These are phyloP conservation scores for Bruguiera hainesii DNA, from an alignment of 441 rosid species.

Conservation along the genomic window DNA sequence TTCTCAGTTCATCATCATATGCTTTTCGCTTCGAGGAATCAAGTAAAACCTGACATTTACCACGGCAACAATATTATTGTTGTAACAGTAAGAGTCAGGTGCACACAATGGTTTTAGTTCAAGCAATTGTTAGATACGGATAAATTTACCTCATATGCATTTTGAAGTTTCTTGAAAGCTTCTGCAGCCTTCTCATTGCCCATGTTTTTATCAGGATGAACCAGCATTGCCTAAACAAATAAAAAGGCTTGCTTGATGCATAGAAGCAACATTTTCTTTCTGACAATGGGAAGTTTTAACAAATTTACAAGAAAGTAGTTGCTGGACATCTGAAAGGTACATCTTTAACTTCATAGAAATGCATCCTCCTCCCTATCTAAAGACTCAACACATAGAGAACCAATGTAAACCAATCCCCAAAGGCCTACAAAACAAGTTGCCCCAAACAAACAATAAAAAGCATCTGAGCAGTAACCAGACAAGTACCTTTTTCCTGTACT, in stretches of 20 bases:
- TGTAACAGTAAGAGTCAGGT: slow-evolving; percentile 16
- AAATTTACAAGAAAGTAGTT: no score
- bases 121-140: slow-evolving; percentile 9
- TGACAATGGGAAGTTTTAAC: background rate
- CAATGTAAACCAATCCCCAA: no score
- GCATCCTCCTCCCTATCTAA: no score
- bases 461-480: slow-evolving; percentile 12
- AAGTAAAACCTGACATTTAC: slow-evolving; percentile 54
- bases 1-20: slow-evolving; percentile 85
- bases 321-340: no score
- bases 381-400: no score
- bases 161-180: slow-evolving; percentile 98
- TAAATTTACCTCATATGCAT: slow-evolving; percentile 81
- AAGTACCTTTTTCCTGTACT: slow-evolving; percentile 89
- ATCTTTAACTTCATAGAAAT: no score
- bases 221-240: slow-evolving; percentile 79
- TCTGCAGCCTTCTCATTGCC: slow-evolving; percentile 97
- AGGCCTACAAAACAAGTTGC: no score
- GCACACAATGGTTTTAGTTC: slow-evolving; percentile 5
- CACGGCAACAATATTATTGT: background rate
- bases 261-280: slow-evolving; percentile 1
- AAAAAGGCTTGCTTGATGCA: background rate
- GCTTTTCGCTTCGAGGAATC: slow-evolving; percentile 77
- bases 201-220: slow-evolving; percentile 99
- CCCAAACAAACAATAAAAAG: slow-evolving; percentile 5